Evolutionary conservation across 1,139 yeast species (phyloP).

Genomic region (Saccharomyces hybrid): DNA sequence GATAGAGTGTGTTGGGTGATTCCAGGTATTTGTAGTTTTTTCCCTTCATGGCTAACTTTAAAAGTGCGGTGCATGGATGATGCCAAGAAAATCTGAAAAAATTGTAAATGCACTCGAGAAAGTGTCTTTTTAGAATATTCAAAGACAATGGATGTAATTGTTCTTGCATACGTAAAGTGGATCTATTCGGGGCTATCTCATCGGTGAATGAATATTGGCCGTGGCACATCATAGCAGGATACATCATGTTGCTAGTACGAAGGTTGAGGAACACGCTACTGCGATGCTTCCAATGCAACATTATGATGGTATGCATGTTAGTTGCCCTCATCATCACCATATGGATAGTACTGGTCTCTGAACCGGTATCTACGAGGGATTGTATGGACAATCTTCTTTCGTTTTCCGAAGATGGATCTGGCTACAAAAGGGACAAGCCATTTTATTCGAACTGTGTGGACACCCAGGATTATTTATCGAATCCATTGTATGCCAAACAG

Average conservation of each 20-base stretch:
- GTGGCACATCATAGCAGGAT: neutral
- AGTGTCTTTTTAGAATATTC: neutral
- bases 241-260: neutral
- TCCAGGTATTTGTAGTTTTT: neutral
- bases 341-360: neutral
- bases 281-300: slow-evolving; percentile 3
- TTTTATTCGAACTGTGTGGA: slow-evolving; percentile 50
- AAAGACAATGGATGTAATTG: neutral
- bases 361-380: neutral
- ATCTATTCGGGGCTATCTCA: neutral
- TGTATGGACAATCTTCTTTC: neutral
- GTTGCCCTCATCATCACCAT: slow-evolving; percentile 8
- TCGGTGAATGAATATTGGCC: neutral
- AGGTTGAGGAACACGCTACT: neutral
- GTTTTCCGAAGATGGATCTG: slow-evolving; percentile 20
- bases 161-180: neutral
- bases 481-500: slow-evolving; percentile 36
- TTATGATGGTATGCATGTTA: slow-evolving; percentile 4
- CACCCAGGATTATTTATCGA: slow-evolving; percentile 27
- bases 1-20: neutral
- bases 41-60: neutral
- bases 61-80: neutral
- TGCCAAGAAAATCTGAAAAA: neutral
- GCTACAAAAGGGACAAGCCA: slow-evolving; percentile 26
- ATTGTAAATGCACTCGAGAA: neutral